These are phyloP conservation scores for Puccinia coronata DNA, from an alignment of 1,284 basidiomycete species.

Conservation along the genomic window DNA sequence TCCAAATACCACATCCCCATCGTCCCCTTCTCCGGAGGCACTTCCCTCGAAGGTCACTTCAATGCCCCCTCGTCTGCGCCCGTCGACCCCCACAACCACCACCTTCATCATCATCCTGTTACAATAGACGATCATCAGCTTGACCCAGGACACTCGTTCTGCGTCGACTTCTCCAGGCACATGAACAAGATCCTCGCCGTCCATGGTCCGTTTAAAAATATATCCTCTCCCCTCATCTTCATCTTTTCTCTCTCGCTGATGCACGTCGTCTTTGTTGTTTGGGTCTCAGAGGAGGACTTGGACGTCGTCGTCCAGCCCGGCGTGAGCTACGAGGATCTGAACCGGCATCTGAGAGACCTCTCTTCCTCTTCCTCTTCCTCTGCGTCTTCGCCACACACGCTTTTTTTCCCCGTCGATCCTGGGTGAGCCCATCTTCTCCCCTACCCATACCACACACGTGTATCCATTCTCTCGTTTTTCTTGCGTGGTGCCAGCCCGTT, in stretches of 20 bases:
- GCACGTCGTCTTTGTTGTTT: too few species aligned
- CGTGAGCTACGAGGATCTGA: slow-evolving; percentile 80
- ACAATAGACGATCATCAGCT: slow-evolving; percentile 14
- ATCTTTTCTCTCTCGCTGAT: slow-evolving; percentile 51
- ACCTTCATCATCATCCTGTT: background rate
- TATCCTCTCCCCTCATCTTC: slow-evolving; percentile 36
- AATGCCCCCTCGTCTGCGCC: slow-evolving; percentile 64
- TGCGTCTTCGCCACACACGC: slow-evolving; percentile 59
- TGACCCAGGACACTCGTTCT: slow-evolving; percentile 61
- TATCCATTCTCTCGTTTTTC: too few species aligned
- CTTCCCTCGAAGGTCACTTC: slow-evolving; percentile 59
- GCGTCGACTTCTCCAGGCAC: slow-evolving; percentile 71
- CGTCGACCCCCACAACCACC: background rate
- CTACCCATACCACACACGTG: too few species aligned
- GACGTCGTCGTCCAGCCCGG: slow-evolving; percentile 65
- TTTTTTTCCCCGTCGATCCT: slow-evolving; percentile 80
- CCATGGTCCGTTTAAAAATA: slow-evolving; percentile 64
- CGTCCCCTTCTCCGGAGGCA: slow-evolving; percentile 71
- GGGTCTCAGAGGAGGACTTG: slow-evolving; percentile 54
- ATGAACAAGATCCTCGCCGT: slow-evolving; percentile 83
- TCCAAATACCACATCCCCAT: slow-evolving; percentile 70
- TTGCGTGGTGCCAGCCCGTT: too few species aligned
- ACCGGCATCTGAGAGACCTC: slow-evolving; percentile 71
- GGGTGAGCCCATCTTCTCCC: slow-evolving; percentile 55
- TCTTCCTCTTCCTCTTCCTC: too few species aligned